Evolutionary conservation across 805 yeast species (phyloP).

Genomic region (Kodamaea sagamina): DNA sequence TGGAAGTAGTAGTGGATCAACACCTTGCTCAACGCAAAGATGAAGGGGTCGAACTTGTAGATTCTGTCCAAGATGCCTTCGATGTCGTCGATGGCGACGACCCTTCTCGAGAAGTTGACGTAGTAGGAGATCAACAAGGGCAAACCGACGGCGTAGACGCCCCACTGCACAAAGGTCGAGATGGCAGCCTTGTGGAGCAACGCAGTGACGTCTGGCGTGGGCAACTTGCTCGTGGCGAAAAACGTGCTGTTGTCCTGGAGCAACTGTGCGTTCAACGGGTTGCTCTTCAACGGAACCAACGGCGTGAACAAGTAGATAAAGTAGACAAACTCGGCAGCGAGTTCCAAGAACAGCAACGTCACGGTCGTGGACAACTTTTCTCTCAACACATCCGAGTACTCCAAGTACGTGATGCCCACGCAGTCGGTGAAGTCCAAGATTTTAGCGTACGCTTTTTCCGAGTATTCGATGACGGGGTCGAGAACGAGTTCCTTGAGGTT

Average conservation of each 20-base stretch:
- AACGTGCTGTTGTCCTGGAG: slow-evolving; percentile 34
- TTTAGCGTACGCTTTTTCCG: slow-evolving; percentile 28
- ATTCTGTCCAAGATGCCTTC: slow-evolving; percentile 36
- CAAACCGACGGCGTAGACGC: slow-evolving; percentile 36
- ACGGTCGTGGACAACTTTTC: slow-evolving; percentile 40
- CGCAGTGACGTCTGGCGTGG: slow-evolving; percentile 39
- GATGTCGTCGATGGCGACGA: slow-evolving; percentile 32
- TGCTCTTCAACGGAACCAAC: slow-evolving; percentile 37
- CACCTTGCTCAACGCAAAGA: slow-evolving; percentile 45
- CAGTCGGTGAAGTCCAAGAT: slow-evolving; percentile 35
- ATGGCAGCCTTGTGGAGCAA: slow-evolving; percentile 27
- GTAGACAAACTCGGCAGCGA: slow-evolving; percentile 29
- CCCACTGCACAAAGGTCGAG: slow-evolving; percentile 44
- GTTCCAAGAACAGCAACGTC: slow-evolving; percentile 37
- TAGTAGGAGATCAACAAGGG: slow-evolving; percentile 52
- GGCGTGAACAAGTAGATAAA: slow-evolving; percentile 38
- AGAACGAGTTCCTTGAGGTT: slow-evolving; percentile 38
- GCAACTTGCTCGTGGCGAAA: slow-evolving; percentile 23
- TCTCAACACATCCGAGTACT: slow-evolving; percentile 40
- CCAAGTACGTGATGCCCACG: slow-evolving; percentile 37
- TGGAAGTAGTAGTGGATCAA: slow-evolving; percentile 42
- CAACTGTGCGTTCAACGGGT: slow-evolving; percentile 37
- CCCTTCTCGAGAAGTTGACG: slow-evolving; percentile 51
- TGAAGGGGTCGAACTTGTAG: slow-evolving; percentile 54
- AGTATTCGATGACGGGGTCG: slow-evolving; percentile 38